Conservation (phyloP, 192 early-diverging fungal species). For the Coemansia umbellata region DNA sequence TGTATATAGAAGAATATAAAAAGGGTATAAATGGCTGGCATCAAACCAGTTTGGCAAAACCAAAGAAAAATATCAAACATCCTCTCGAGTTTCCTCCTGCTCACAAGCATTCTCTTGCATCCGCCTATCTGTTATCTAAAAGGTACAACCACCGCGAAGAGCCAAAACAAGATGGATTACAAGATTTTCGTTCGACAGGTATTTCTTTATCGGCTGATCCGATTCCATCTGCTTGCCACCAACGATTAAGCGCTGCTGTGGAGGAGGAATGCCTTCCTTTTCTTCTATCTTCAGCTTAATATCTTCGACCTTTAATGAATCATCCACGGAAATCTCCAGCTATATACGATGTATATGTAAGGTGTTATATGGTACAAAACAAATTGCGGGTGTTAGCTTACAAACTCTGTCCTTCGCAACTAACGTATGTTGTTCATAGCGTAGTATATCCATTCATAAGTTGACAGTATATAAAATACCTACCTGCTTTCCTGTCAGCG, state of each 20-base stretch:
- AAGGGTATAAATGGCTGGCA: no score
- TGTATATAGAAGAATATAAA: no score
- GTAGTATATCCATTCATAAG: no score
- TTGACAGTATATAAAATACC: slow-evolving; percentile 7
- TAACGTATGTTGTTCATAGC: no score
- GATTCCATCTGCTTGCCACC: slow-evolving; percentile 84
- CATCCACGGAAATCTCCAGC: slow-evolving; percentile 91
- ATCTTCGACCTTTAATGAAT: slow-evolving; percentile 57
- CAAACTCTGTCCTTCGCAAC: no score
- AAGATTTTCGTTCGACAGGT: slow-evolving; percentile 70
- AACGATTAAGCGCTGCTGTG: slow-evolving; percentile 93
- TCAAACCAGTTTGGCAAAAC: no score
- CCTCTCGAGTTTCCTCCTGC: neutral
- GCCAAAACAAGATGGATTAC: slow-evolving; percentile 93
- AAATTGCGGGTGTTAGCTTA: no score
- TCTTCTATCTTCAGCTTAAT: slow-evolving; percentile 93
- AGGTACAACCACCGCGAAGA: slow-evolving; percentile 75
- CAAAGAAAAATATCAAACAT: no score
- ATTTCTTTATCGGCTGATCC: slow-evolving; percentile 66
- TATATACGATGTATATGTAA: no score
- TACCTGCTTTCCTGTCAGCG: slow-evolving; percentile 85
- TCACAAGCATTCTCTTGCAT: no score
- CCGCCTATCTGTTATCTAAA: no score
- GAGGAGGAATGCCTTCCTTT: slow-evolving; percentile 96
- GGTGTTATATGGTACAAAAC: no score